Percentiles rank a stretch among this genome's conserved stretches.
Conservation (phyloP, 2,329 filamentous ascomycete species). For the Penicillium psychrosexuale region DNA sequence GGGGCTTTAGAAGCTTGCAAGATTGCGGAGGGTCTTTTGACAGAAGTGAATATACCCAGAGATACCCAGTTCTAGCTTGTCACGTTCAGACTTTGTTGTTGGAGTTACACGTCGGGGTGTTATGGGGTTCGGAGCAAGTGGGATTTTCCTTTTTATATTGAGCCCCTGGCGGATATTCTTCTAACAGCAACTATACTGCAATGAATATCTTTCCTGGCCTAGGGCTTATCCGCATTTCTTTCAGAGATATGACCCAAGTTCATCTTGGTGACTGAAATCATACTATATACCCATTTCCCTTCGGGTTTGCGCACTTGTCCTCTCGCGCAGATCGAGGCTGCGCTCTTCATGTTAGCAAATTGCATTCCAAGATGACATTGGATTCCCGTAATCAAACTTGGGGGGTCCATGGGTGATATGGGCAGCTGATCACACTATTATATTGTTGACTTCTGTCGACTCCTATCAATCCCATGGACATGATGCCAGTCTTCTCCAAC, state of each 20-base stretch:
- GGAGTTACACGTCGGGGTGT: background rate
- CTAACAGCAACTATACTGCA: background rate
- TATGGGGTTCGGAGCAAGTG: background rate
- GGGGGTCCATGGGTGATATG: background rate
- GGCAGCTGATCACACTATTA: background rate
- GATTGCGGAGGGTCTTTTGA: too few relatives aligned
- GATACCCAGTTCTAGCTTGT: background rate
- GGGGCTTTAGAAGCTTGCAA: background rate
- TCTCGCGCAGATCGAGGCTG: background rate
- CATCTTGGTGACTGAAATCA: background rate
- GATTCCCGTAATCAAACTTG: background rate
- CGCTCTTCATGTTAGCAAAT: background rate
- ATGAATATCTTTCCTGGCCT: background rate
- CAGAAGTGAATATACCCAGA: background rate
- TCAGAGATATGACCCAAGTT: background rate
- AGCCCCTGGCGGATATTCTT: background rate
- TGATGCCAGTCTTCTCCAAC: background rate
- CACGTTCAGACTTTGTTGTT: background rate
- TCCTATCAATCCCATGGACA: background rate
- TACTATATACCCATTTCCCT: background rate
- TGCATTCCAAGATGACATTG: background rate
- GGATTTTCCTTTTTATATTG: background rate
- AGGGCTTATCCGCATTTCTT: background rate
- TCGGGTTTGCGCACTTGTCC: background rate
- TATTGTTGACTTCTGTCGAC: background rate